Evolutionary conservation across 75 land plant species (phyloP).

Genomic region (Isoetes taiwanensis): DNA sequence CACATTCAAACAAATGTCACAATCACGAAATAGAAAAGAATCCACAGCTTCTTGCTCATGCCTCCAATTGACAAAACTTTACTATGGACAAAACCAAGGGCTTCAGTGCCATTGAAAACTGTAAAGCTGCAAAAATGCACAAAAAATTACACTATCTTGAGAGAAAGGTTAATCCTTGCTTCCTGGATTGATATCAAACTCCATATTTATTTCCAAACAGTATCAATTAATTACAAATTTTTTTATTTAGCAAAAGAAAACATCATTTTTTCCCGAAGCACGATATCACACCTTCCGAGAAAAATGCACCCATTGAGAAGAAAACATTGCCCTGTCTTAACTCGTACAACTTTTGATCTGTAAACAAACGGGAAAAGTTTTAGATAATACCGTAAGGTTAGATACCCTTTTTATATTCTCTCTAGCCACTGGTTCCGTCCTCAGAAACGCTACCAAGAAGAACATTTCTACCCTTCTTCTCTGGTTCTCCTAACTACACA

Average conservation of each 20-base stretch:
- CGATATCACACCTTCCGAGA: conserved; percentile 74
- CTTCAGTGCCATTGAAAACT: no score
- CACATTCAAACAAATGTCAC: background rate
- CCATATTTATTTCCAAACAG: no score
- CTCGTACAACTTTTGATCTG: conserved; percentile 53
- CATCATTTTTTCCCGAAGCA: no score
- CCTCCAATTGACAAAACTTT: no score
- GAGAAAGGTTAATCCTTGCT: no score
- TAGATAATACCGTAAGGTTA: background rate
- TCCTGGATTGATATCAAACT: no score
- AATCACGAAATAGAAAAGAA: no score
- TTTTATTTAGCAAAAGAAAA: conserved; percentile 1
- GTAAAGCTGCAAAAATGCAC: no score
- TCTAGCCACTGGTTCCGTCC: background rate
- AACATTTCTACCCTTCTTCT: background rate
- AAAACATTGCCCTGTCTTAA: conserved; percentile 82
- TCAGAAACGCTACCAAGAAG: background rate
- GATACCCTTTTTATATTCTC: background rate
- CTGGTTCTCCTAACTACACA: background rate
- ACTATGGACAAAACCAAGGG: no score
- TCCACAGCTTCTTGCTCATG: no score
- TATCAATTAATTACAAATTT: no score
- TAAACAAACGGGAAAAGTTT: background rate
- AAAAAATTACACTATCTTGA: no score
- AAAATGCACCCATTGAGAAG: conserved; percentile 72